Base-by-base conservation (phyloP, 2,329 filamentous ascomycete species). In the Hymenoscyphus scutula region DNA sequence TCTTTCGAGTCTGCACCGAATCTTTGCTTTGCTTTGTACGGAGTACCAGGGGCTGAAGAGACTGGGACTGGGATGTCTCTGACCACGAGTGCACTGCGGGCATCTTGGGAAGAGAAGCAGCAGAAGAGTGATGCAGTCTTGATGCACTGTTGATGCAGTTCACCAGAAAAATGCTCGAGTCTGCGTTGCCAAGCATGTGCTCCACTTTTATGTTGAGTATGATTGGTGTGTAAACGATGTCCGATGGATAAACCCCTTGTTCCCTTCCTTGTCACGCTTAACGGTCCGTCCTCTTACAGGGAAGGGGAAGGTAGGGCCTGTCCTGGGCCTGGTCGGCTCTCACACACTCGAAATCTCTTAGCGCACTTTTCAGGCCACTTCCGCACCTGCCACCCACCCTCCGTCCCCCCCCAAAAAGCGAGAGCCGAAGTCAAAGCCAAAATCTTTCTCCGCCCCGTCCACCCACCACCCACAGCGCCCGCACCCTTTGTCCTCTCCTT, bases 401-500 rank as follows among this genome's bases (percentile, higher is more conserved):
- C 34, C 34, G 15, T 11, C 34, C 3, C 17, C 34, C 37, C 10
- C 6, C 37, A 41, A 13, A 4, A 1, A 15, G 1, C 38, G n/a
- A n/a, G n/a, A n/a, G n/a, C n/a, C n/a, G n/a, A n/a, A n/a, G n/a
- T n/a, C n/a, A n/a, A n/a, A n/a, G n/a, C 38, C 38, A 41, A 19
- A 41, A 41, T 41, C 41, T 23, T 45, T 23, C n/a, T 23, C 41
- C 25, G 51, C 51, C 51, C 51, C 51, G 51, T 54, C 27, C n/a
- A 5, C 48, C 38, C 15, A 5, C 15, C 48, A 53, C 25, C 13
- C 2, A 19, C 48, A 27, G 13, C 17, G 5, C 51, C 51, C 10
- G 19, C 25, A 30, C 51, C 55, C 57, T 27, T 55, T 29, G 19
- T 51, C 56, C 48, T 53, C 48, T 56, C n/a, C 48, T 41, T 54